Percentiles rank a stretch among this genome's conserved stretches.
Conservation (phyloP, 2,329 filamentous ascomycete genomes). For the Cyphellophora attinorum region DNA sequence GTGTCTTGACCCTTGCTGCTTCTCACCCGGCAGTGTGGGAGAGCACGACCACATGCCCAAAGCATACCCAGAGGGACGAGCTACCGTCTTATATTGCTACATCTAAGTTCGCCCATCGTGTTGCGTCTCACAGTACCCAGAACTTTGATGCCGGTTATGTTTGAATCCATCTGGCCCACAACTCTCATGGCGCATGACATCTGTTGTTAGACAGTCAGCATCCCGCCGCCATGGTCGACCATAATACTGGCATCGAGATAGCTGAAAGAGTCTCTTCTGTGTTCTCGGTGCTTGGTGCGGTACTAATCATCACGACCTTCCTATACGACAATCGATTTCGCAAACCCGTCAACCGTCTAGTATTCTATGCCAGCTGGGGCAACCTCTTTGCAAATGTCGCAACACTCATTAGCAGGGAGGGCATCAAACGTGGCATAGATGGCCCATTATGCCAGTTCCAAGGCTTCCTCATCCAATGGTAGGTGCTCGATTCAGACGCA, state of each 20-base stretch:
- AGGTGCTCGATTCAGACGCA: slow-evolving; percentile 24
- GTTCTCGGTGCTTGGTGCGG: slow-evolving; percentile 59
- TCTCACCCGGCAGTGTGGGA: too few species aligned
- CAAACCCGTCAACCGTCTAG: slow-evolving; percentile 77
- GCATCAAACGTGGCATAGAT: slow-evolving; percentile 38
- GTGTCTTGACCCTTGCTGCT: too few species aligned
- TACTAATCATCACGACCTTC: slow-evolving; percentile 66
- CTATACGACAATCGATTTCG: slow-evolving; percentile 59
- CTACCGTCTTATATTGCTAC: too few species aligned
- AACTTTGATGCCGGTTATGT: too few species aligned
- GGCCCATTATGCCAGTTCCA: slow-evolving; percentile 64
- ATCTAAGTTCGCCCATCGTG: too few species aligned
- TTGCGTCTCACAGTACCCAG: too few species aligned
- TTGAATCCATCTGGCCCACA: too few species aligned
- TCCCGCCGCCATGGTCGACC: too few species aligned
- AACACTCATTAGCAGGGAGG: slow-evolving; percentile 61
- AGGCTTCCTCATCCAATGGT: slow-evolving; percentile 75
- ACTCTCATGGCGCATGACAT: too few species aligned
- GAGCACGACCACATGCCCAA: too few species aligned
- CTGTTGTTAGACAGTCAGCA: too few species aligned
- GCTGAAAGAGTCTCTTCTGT: slow-evolving; percentile 58
- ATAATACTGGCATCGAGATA: not conserved
- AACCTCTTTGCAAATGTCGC: slow-evolving; percentile 71
- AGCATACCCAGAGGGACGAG: too few species aligned
- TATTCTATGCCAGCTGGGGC: slow-evolving; percentile 75